Evolutionary conservation across 768 basidiomycete species (phyloP).

Genomic region (Tulasnella sp.): DNA sequence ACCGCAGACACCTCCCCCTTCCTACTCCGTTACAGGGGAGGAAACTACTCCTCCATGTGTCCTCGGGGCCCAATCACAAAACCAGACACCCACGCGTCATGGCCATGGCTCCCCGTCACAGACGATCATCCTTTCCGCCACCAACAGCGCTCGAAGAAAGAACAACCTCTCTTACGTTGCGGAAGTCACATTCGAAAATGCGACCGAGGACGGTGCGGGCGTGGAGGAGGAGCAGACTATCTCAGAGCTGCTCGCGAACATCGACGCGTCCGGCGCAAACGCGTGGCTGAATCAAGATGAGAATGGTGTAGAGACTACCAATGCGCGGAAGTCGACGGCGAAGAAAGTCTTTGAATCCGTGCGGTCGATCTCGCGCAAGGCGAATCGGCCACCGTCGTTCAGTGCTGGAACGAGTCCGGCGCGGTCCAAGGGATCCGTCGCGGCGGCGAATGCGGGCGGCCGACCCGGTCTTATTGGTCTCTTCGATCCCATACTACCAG

Average conservation of each 20-base stretch:
- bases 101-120: neutral
- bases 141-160: neutral
- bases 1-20: neutral
- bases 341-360: slow-evolving; percentile 1
- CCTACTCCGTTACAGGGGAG: neutral
- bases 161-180: slow-evolving; percentile 4
- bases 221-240: no score
- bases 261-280: slow-evolving; percentile 1
- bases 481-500: neutral
- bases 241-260: no score
- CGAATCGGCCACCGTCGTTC: neutral
- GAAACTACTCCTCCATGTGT: neutral
- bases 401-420: neutral
- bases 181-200: neutral
- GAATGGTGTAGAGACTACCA: neutral
- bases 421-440: no score
- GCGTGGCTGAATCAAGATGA: slow-evolving; percentile 2
- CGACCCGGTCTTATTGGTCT: neutral
- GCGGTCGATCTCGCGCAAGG: neutral
- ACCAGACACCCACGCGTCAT: neutral
- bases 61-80: neutral
- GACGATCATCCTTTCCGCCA: slow-evolving; percentile 9
- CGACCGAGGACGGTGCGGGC: neutral
- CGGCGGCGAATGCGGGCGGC: no score
- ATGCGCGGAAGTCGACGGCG: neutral